These are phyloP conservation scores for Penicillium aurantiogriseum DNA, from an alignment of 2,329 filamentous ascomycete genomes.

Conservation along the genomic window DNA sequence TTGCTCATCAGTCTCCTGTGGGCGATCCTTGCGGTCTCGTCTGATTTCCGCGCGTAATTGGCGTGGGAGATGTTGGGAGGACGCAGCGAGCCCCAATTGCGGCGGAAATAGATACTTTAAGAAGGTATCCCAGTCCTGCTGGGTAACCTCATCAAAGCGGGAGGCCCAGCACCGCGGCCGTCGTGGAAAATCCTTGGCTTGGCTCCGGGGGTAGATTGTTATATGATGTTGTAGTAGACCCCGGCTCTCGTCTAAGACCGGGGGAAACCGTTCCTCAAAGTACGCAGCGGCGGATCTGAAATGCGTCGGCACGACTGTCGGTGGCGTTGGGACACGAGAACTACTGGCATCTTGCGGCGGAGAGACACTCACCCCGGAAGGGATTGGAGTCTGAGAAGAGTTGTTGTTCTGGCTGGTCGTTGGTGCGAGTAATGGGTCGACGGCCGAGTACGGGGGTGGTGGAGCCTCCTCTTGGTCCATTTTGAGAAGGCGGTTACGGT, in stretches of 20 bases:
- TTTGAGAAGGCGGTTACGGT: conserved; percentile 9
- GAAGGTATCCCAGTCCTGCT: conserved; percentile 47
- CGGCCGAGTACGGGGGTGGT: conserved; percentile 43
- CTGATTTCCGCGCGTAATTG: conserved; percentile 42
- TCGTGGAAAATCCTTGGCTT: conserved; percentile 43
- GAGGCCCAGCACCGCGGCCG: conserved; percentile 43
- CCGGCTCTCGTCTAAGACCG: conserved; percentile 24
- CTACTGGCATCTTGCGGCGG: conserved; percentile 15
- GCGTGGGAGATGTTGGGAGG: conserved; percentile 37
- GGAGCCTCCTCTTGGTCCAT: conserved; percentile 43
- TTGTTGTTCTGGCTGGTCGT: conserved; percentile 22
- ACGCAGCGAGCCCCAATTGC: conserved; percentile 38
- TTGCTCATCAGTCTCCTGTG: conserved; percentile 43
- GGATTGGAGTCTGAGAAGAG: conserved; percentile 16
- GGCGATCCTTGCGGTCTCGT: conserved; percentile 43
- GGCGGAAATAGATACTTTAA: conserved; percentile 43
- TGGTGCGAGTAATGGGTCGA: conserved; percentile 37
- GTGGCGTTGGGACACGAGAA: conserved; percentile 16
- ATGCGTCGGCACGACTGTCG: conserved; percentile 25
- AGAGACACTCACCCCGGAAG: conserved; percentile 21
- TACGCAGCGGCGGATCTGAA: conserved; percentile 41
- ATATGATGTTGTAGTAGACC: conserved; percentile 37
- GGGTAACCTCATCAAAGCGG: conserved; percentile 34
- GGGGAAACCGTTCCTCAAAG: conserved; percentile 38
- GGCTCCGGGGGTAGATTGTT: conserved; percentile 42